Evolutionary conservation across 2,329 filamentous ascomycete genomes (phyloP).

Genomic region (Pseudocercospora eumusae): DNA sequence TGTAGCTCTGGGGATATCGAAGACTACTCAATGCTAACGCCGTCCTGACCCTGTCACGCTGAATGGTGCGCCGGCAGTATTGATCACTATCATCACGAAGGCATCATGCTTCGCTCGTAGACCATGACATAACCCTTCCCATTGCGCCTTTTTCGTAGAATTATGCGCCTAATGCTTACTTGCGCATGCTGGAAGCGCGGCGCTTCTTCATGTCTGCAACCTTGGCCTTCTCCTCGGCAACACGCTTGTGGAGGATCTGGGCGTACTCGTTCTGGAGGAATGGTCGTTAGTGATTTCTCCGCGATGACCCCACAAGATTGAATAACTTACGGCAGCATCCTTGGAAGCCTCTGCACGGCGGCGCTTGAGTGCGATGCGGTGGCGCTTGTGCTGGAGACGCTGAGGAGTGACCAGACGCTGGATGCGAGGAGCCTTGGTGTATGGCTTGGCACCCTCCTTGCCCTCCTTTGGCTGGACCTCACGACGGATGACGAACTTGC

Average conservation of each 20-base stretch:
- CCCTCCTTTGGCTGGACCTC: conserved; percentile 83
- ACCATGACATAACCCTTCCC: conserved; percentile 24
- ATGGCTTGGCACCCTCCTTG: conserved; percentile 92
- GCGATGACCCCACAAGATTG: not conserved
- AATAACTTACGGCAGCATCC: conserved; percentile 90
- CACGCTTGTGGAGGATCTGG: conserved; percentile 93
- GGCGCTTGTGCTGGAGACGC: conserved; percentile 99
- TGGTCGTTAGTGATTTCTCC: conserved; percentile 41
- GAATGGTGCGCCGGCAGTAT: conserved; percentile 23
- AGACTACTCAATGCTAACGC: conserved; percentile 18
- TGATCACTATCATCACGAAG: conserved; percentile 23
- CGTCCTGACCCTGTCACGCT: conserved; percentile 24
- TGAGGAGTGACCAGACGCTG: conserved; percentile 99
- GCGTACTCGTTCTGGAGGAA: conserved; percentile 84
- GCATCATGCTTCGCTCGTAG: conserved; percentile 20
- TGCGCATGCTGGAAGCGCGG: conserved; percentile 91
- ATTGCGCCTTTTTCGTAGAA: conserved; percentile 23
- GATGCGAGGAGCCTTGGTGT: conserved; percentile 99
- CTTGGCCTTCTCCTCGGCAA: conserved; percentile 90
- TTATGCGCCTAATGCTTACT: conserved; percentile 52
- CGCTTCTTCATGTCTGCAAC: conserved; percentile 96
- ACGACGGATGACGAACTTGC: conserved; percentile 99
- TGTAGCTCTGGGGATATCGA: conserved; percentile 15
- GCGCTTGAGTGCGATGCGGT: conserved; percentile 96
- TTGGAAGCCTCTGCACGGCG: conserved; percentile 95